A percentile compares a stretch with the other conserved stretches of the same genome.
These are phyloP conservation scores for Entomortierella parvispora DNA, from an alignment of 192 early-diverging fungal species.

Conservation along the genomic window DNA sequence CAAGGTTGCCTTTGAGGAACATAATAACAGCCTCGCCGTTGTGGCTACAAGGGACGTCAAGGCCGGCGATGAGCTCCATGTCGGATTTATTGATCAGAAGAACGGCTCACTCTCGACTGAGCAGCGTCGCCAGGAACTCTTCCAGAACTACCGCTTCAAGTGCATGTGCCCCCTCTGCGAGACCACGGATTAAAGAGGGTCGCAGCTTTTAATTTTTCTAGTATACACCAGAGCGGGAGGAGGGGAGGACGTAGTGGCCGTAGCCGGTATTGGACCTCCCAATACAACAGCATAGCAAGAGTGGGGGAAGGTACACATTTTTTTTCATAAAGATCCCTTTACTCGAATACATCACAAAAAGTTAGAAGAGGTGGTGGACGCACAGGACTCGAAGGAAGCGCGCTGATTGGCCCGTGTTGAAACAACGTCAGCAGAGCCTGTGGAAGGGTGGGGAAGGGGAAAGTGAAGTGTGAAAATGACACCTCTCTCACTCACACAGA, in stretches of 20 bases:
- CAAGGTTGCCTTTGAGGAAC: constrained; percentile 63
- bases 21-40: constrained; percentile 63
- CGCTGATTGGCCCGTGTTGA: too few relatives aligned
- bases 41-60: constrained; percentile 69
- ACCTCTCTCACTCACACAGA: constrained; percentile 1
- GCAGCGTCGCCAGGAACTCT: constrained; percentile 68
- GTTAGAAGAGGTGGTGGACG: too few relatives aligned
- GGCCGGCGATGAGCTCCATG: constrained; percentile 74
- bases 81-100: constrained; percentile 65
- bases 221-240: constrained; percentile 11
- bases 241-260: background rate
- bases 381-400: too few relatives aligned
- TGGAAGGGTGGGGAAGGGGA: too few relatives aligned
- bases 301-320: background rate
- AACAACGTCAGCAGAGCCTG: background rate
- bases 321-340: too few relatives aligned
- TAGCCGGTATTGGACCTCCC: background rate
- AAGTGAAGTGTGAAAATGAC: too few relatives aligned
- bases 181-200: constrained; percentile 12
- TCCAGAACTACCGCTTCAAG: constrained; percentile 65
- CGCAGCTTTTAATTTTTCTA: background rate
- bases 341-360: too few relatives aligned
- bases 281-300: too few relatives aligned
- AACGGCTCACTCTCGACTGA: constrained; percentile 50
- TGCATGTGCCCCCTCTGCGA: constrained; percentile 69